A percentile compares a stretch with the other conserved stretches of the same genome.
Conservation (phyloP, 2,329 filamentous ascomycete species). For the Emergomyces orientalis region DNA sequence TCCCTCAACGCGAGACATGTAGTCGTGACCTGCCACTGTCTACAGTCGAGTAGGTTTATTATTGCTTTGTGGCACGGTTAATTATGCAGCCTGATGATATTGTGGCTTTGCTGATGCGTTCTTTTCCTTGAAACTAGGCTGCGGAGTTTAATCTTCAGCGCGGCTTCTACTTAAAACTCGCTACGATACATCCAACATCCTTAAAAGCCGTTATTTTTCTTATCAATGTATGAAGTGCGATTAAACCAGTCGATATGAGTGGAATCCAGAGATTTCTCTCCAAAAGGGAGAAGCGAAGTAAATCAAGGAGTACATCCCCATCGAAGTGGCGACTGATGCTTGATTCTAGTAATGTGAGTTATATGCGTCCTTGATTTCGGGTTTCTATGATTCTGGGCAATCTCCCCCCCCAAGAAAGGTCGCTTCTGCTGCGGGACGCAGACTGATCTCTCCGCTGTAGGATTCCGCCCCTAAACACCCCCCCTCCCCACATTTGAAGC, state of each 20-base stretch:
- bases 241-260: constrained; percentile 25
- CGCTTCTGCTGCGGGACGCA: background rate
- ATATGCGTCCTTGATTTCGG: background rate
- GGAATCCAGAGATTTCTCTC: constrained; percentile 36
- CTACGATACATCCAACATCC: background rate
- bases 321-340: background rate
- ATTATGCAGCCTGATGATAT: background rate
- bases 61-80: background rate
- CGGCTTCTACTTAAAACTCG: background rate
- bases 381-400: background rate
- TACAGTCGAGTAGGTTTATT: background rate
- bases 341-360: background rate
- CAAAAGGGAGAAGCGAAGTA: constrained; percentile 29
- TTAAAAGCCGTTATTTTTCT: background rate
- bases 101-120: background rate
- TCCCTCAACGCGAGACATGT: background rate
- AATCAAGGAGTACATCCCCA: constrained; percentile 6
- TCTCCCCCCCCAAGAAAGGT: background rate
- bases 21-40: background rate
- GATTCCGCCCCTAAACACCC: background rate
- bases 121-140: background rate
- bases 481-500: background rate
- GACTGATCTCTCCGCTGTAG: background rate
- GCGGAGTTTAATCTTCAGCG: background rate
- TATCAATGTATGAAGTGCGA: background rate